Conservation (phyloP, 257 asterid genomes). For the Anisodus tanguticus region DNA sequence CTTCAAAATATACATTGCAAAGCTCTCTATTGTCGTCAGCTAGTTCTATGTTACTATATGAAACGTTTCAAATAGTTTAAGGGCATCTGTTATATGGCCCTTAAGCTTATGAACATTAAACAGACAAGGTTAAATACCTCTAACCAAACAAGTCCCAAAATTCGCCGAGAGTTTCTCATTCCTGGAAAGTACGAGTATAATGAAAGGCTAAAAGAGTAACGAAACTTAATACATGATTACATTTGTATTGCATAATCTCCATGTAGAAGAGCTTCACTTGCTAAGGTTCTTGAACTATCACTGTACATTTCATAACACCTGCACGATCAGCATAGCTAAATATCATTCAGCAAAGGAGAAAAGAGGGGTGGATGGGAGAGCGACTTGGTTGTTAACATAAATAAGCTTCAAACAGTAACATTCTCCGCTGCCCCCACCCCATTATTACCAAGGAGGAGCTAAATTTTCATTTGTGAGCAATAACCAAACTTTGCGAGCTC, state of each 20-base stretch:
- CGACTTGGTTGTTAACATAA: not conserved
- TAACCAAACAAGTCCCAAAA: not conserved
- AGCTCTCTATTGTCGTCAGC: no score
- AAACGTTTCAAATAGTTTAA: not conserved
- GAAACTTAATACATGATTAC: not conserved
- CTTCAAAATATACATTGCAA: no score
- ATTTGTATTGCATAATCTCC: not conserved
- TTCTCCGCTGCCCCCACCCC: not conserved
- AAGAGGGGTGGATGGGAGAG: not conserved
- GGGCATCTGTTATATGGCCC: not conserved
- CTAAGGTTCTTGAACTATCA: conserved; percentile 6
- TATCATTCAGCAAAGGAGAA: not conserved
- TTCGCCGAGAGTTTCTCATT: not conserved
- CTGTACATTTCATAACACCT: conserved; percentile 19
- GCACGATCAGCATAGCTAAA: not conserved
- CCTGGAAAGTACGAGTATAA: not conserved
- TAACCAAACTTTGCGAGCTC: not conserved
- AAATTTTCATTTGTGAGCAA: not conserved
- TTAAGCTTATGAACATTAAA: conserved; percentile 1
- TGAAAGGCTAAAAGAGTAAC: not conserved
- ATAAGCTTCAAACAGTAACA: conserved; percentile 1
- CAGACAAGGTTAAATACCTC: not conserved
- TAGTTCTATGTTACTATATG: not conserved
- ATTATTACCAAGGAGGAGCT: not conserved
- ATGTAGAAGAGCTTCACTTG: not conserved